Evolutionary conservation across 2,329 filamentous ascomycete genomes (phyloP).

Genomic region (Fusarium circinatum): DNA sequence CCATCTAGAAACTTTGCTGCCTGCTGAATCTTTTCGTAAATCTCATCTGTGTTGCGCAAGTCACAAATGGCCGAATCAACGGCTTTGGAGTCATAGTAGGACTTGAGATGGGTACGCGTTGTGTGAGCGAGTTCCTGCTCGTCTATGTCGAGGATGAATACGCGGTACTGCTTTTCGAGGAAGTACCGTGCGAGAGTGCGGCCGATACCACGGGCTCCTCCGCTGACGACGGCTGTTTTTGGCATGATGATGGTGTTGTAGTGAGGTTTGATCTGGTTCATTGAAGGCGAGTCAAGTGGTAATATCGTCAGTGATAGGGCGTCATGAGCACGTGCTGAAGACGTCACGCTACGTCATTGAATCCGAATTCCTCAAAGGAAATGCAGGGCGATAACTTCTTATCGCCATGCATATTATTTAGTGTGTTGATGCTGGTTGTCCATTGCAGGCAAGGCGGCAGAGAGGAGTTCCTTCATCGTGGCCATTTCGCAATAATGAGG

Average conservation of each 20-base stretch:
- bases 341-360: constrained; percentile 22
- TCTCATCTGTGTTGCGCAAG: not conserved
- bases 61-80: not conserved
- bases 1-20: constrained; percentile 4
- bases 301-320: not conserved
- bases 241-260: not conserved
- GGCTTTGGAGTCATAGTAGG: not conserved
- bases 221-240: constrained; percentile 2
- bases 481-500: not conserved
- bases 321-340: constrained; percentile 8
- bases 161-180: constrained; percentile 2
- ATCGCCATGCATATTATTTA: not conserved
- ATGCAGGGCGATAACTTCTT: not conserved
- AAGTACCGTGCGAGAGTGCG: not conserved
- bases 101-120: constrained; percentile 1
- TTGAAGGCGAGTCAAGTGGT: accelerated
- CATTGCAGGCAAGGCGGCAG: accelerated
- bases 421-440: not conserved
- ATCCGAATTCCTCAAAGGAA: accelerated
- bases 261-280: accelerated
- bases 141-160: constrained; percentile 17
- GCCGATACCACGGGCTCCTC: constrained; percentile 10
- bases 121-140: constrained; percentile 11
- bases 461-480: not conserved
- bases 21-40: not conserved